Evolutionary conservation across 73 alveolate genomes (phyloP), one percentile per base, ranked within the genome.

Genomic region (Durusdinium trenchii): DNA sequence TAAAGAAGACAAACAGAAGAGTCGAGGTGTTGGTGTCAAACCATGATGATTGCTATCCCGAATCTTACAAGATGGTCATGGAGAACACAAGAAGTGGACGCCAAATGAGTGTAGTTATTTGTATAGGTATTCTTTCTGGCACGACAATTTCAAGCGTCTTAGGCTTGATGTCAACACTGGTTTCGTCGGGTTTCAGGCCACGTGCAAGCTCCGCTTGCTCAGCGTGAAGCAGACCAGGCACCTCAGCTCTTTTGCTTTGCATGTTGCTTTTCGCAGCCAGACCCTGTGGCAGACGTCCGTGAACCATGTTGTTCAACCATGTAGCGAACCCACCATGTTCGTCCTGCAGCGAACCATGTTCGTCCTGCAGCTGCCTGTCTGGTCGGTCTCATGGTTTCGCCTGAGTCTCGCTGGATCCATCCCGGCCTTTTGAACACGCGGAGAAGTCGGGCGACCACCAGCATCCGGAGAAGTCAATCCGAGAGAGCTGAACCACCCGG

Each of bases 181-280:
- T 12, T 78, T 43, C 14, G 62, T 79, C 45, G 40, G 9, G 40
- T 78, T 16, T 5, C 50, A 84, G 94, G 98, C 98, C 60, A 91
- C 98, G 61, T 91, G 98, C 98, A 91, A 67, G 32, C 98, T 91
- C 18, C 98, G 98, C 52, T 54, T 91, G 89, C 42, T 91, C 46
- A 91, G 98, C 46, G 81, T 91, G 47, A 91, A 91, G 89, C 98
- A 91, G 87, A 91, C 98, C 3, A 91, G 98, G 98, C 76, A 38
- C 6, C 69, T 42, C 18, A 73, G 30, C 18, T 60, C 73, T 60
- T 60, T 60, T 60, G 73, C 18, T 23, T 60, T n/a, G n/a, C 73
- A 60, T 23, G 18, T 23, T 60, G 73, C 18, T 32, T 60, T 60
- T 60, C n/a, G n/a, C n/a, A n/a, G n/a, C n/a, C n/a, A n/a, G n/a